These are phyloP conservation scores for Neurospora tetraspora DNA, from an alignment of 495 filamentous ascomycete genomes.

Conservation along the genomic window DNA sequence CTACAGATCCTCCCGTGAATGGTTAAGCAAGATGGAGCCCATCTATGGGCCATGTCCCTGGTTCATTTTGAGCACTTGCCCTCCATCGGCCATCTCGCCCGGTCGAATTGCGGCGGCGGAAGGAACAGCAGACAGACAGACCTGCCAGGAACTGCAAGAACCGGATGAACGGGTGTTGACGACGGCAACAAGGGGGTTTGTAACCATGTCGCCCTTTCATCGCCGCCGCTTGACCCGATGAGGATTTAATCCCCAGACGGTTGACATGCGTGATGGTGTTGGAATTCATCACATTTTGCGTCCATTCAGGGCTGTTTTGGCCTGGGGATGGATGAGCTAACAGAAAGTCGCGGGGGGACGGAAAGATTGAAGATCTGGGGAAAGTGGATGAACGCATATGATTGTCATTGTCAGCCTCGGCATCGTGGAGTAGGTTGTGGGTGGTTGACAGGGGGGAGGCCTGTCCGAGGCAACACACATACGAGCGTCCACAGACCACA, in stretches of 20 bases:
- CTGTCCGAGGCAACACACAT: background rate
- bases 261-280: background rate
- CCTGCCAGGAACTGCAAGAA: background rate
- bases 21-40: background rate
- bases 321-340: background rate
- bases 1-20: background rate
- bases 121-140: background rate
- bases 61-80: background rate
- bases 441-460: background rate
- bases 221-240: background rate
- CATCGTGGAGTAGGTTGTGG: background rate
- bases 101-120: background rate
- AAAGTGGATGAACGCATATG: background rate
- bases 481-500: background rate
- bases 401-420: background rate
- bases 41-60: background rate
- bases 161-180: background rate
- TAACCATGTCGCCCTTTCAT: background rate
- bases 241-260: background rate
- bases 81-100: background rate
- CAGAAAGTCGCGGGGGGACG: background rate
- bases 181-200: background rate
- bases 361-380: background rate
- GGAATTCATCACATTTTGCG: background rate
- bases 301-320: background rate